Conservation (phyloP, 192 early-diverging fungal species). For the Backusella tarrabulga region DNA sequence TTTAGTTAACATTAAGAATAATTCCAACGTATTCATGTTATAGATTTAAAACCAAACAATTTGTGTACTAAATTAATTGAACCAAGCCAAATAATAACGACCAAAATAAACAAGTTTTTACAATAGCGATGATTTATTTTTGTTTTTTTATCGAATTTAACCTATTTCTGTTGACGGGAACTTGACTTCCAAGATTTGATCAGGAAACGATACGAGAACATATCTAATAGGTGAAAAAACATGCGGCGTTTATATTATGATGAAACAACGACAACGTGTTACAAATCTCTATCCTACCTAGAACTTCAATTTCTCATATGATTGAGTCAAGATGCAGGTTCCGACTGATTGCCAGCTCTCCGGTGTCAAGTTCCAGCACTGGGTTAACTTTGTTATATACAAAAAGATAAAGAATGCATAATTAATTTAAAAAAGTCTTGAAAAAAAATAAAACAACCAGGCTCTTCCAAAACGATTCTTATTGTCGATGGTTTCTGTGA, state of each 20-base stretch:
- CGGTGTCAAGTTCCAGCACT: neutral
- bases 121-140: neutral
- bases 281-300: neutral
- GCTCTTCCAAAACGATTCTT: neutral
- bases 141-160: neutral
- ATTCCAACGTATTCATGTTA: neutral
- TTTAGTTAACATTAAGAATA: neutral
- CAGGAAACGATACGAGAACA: neutral
- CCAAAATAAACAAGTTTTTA: neutral
- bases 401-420: neutral
- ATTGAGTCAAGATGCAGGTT: neutral
- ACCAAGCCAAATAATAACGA: neutral
- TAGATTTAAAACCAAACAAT: neutral
- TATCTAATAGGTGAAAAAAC: neutral
- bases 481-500: neutral
- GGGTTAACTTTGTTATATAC: neutral
- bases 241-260: neutral
- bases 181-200: neutral
- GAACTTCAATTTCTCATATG: neutral
- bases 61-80: neutral
- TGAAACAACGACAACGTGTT: slow-evolving; percentile 4
- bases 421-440: neutral
- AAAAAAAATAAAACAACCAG: neutral
- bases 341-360: slow-evolving; percentile 2
- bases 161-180: neutral